phyloP scores from a whole-genome alignment of 2,329 filamentous ascomycete genomes.

The Dryadomyces quercivorus region DNA sequence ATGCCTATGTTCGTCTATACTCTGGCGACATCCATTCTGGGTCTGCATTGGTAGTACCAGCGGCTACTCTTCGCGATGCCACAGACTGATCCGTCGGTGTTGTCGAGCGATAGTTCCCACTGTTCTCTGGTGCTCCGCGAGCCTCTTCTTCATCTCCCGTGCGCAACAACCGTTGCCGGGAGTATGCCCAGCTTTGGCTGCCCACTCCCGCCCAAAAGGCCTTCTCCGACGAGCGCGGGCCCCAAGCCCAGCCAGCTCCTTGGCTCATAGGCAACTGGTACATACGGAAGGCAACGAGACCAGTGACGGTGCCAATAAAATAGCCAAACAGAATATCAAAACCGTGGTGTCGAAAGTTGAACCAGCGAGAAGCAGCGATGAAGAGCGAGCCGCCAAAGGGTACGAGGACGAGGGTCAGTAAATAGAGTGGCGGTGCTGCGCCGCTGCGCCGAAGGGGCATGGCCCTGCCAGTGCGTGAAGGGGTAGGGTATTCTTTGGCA shows the following conservation, averaged over 20 bases:
- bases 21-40: too few species aligned
- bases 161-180: conserved; percentile 11
- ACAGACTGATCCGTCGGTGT: too few species aligned
- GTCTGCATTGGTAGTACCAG: too few species aligned
- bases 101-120: too few species aligned
- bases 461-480: conserved; percentile 18
- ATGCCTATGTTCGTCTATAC: too few species aligned
- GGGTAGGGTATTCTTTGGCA: background rate
- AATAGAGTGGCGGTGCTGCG: conserved; percentile 72
- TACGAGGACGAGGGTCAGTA: conserved; percentile 55
- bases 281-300: conserved; percentile 67
- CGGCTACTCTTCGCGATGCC: too few species aligned
- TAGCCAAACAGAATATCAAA: conserved; percentile 87
- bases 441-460: conserved; percentile 54
- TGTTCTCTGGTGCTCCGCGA: background rate
- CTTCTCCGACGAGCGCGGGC: conserved; percentile 51
- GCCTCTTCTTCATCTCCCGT: conserved; percentile 18
- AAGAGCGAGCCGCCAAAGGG: conserved; percentile 68
- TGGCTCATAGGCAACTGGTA: conserved; percentile 71
- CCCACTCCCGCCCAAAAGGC: conserved; percentile 71
- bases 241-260: conserved; percentile 88
- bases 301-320: conserved; percentile 57
- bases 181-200: conserved; percentile 36
- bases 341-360: conserved; percentile 80
- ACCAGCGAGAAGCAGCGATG: conserved; percentile 76